phyloP scores from a whole-genome alignment of 2,329 filamentous ascomycete species.

The Bertia moriformis region DNA sequence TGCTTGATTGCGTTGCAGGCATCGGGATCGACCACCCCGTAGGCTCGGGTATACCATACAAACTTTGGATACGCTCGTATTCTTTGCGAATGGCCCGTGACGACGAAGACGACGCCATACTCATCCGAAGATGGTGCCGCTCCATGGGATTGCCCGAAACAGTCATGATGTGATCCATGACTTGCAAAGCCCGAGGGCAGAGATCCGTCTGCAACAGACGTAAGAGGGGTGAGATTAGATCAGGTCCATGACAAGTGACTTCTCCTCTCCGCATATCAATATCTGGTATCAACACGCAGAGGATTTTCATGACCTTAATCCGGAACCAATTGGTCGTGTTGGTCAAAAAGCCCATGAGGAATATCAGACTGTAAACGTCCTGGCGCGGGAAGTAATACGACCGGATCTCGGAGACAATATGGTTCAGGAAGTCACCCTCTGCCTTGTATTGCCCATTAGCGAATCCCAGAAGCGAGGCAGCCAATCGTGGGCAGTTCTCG shows the following conservation, averaged over 20 bases:
- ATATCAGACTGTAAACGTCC: conserved; percentile 75
- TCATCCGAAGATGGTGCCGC: conserved; percentile 90
- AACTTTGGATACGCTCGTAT: conserved; percentile 81
- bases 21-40: conserved; percentile 93
- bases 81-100: conserved; percentile 70
- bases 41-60: conserved; percentile 92
- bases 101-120: conserved; percentile 82
- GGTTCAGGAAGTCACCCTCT: conserved; percentile 61
- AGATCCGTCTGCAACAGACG: conserved; percentile 83
- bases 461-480: conserved; percentile 56
- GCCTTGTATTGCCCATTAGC: conserved; percentile 50
- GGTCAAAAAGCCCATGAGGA: conserved; percentile 79
- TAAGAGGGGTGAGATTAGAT: conserved; percentile 83
- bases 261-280: conserved; percentile 88
- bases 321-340: conserved; percentile 85
- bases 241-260: conserved; percentile 78
- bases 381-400: conserved; percentile 67
- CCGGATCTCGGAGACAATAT: conserved; percentile 60
- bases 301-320: conserved; percentile 78
- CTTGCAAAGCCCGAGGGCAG: conserved; percentile 79
- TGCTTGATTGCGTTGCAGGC: conserved; percentile 75
- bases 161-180: conserved; percentile 88
- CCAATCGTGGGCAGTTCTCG: conserved; percentile 54
- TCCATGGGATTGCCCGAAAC: conserved; percentile 88
- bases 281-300: conserved; percentile 71